Evolutionary conservation across 2,329 filamentous ascomycete species (phyloP), one percentile per base, ranked within the genome.

Genomic region (Plenodomus tracheiphilus): DNA sequence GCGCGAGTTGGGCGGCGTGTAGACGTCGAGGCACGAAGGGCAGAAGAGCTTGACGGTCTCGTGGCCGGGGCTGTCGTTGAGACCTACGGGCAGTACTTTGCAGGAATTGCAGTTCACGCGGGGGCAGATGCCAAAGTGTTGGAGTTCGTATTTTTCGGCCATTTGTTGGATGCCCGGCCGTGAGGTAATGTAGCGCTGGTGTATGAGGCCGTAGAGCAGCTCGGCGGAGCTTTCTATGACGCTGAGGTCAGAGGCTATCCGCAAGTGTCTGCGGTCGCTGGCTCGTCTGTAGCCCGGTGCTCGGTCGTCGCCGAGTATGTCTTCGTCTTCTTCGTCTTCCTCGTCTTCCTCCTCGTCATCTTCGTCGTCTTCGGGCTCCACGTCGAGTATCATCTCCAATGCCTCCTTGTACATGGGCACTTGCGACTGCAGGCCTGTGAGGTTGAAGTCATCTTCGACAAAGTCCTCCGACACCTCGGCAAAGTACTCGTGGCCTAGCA

Each of bases 381-480:
- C 94, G 64, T 99, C 94, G 57, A 99, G 81, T 61, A 99, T 97
- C 93, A 99, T 97, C 84, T 99, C 94, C 56, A 99, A 78, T 11
- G 94, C 94, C 76, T 99, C 94, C 76, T 97, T 99, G 75, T 99
- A 99, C 89, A 97, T 96, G 57, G 91, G 88, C 43, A 99, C 94
- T 76, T 97, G 93, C 51, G 87, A 89, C 75, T 96, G 91, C 66
- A 99, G 80, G 41, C 94, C 94, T 1, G 94, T 99, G 58, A 99
- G 81, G 75, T 99, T 99, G 81, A 99, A 99, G 75, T 99, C 94
- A 85, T 99, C 94, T 74, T 99, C 94, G 70, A 99, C 97, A 66
- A 99, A 99, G 69, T 99, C 94, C 76, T 99, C 94, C 39, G 91
- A 94, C 42, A 99, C 93, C 78, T 99, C 94, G 55, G 94, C 94